Conservation (phyloP, 371 early-diverging fungal genomes). For the Mucor saturninus region DNA sequence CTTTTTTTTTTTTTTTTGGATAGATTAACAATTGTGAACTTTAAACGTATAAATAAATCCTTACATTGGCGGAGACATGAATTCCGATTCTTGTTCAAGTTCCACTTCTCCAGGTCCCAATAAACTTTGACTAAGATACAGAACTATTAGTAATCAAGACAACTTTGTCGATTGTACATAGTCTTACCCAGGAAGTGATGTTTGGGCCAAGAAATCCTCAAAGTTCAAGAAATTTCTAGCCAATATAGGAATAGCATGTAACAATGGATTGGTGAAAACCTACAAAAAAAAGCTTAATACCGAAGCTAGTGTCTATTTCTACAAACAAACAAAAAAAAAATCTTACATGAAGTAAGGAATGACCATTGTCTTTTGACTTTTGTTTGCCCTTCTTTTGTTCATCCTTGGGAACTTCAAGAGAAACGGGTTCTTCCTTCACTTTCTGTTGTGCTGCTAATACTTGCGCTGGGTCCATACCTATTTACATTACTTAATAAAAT, state of each 20-base stretch:
- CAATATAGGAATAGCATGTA: constrained; percentile 57
- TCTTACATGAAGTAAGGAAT: constrained; percentile 38
- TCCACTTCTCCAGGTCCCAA: constrained; percentile 39
- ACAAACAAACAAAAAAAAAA: not conserved
- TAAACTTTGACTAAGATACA: constrained; percentile 37
- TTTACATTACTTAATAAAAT: not conserved
- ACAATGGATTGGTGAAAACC: constrained; percentile 54
- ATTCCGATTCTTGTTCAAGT: constrained; percentile 22
- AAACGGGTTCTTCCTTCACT: constrained; percentile 4
- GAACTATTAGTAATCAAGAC: not conserved
- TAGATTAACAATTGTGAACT: too few species aligned
- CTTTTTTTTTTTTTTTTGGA: constrained; percentile 10
- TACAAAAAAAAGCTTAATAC: constrained; percentile 10
- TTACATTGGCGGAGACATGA: constrained; percentile 43
- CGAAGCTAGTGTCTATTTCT: not conserved
- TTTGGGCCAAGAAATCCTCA: constrained; percentile 54
- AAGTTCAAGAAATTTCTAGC: constrained; percentile 55
- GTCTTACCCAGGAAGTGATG: constrained; percentile 45
- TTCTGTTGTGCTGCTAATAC: constrained; percentile 8
- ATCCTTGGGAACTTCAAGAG: constrained; percentile 12
- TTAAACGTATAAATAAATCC: not conserved
- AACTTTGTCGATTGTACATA: not conserved
- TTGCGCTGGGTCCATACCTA: constrained; percentile 16
- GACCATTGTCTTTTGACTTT: constrained; percentile 30
- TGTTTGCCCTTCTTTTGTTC: constrained; percentile 30